Evolutionary conservation across 352 stramenopile genomes (phyloP).

Genomic region (Phytophthora pini): DNA sequence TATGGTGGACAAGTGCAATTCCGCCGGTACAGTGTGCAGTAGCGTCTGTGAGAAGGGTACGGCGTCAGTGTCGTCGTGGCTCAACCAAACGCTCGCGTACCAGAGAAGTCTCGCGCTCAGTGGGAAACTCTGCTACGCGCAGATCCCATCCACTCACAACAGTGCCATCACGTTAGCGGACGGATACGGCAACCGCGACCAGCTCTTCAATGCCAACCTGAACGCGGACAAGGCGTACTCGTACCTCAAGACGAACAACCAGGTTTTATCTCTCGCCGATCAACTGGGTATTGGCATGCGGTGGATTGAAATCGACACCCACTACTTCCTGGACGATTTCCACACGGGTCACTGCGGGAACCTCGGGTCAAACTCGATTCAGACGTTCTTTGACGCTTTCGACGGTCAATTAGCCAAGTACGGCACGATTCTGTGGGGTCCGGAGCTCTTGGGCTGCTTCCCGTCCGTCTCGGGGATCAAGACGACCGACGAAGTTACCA

Average conservation of each 20-base stretch:
- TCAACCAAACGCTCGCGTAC: constrained; percentile 51
- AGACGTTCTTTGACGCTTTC: constrained; percentile 47
- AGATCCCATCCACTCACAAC: constrained; percentile 66
- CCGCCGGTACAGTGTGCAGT: constrained; percentile 44
- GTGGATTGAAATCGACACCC: constrained; percentile 68
- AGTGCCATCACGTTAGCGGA: constrained; percentile 61
- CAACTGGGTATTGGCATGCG: constrained; percentile 66
- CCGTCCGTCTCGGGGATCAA: constrained; percentile 65
- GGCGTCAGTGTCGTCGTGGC: constrained; percentile 41
- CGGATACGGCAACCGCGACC: constrained; percentile 64
- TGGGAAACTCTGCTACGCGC: constrained; percentile 50
- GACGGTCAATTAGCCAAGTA: constrained; percentile 49
- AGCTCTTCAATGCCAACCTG: constrained; percentile 61
- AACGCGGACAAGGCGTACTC: constrained; percentile 48
- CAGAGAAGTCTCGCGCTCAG: constrained; percentile 52
- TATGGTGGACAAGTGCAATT: constrained; percentile 47
- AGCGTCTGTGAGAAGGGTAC: constrained; percentile 53
- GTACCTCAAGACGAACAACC: constrained; percentile 75
- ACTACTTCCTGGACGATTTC: constrained; percentile 68
- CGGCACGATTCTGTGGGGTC: constrained; percentile 49
- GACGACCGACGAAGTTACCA: constrained; percentile 48
- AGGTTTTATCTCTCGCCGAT: constrained; percentile 63
- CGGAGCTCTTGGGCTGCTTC: constrained; percentile 64
- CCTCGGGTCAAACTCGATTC: constrained; percentile 44
- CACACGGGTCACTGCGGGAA: constrained; percentile 67